phyloP scores from a whole-genome alignment of 148 eudicot genomes.

The Euryodendron excelsum region DNA sequence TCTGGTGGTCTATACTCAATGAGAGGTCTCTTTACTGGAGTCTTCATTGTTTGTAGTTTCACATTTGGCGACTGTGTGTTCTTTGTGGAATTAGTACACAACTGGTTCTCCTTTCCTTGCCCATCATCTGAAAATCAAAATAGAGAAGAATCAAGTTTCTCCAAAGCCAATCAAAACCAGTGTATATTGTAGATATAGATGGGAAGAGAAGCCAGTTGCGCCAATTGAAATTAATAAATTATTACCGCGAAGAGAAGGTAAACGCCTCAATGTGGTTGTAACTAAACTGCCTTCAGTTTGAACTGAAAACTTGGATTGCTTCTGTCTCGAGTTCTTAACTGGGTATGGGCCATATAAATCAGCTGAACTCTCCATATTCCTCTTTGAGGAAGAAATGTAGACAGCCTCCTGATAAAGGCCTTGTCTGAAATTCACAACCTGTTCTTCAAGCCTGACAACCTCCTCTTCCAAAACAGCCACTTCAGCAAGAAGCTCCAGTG shows the following conservation, averaged over 20 bases:
- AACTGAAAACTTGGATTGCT: slow-evolving; percentile 27
- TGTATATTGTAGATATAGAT: slow-evolving; percentile 19
- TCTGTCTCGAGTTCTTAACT: slow-evolving; percentile 27
- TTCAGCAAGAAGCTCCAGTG: slow-evolving; percentile 77
- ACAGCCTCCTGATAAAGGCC: slow-evolving; percentile 1
- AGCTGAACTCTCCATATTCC: slow-evolving; percentile 4
- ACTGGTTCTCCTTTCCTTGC: slow-evolving; percentile 44
- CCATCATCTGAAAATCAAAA: slow-evolving; percentile 30
- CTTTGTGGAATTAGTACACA: slow-evolving; percentile 24
- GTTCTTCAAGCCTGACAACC: slow-evolving; percentile 77
- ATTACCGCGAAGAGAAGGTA: slow-evolving; percentile 29
- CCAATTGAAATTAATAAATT: not conserved
- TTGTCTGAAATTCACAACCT: slow-evolving; percentile 51
- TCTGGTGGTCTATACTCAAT: slow-evolving; percentile 35
- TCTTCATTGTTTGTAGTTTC: slow-evolving; percentile 32
- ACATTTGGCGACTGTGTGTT: slow-evolving; percentile 33
- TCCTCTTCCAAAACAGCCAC: slow-evolving; percentile 91
- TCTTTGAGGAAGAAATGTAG: not conserved
- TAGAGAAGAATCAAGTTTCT: not conserved
- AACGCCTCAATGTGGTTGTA: slow-evolving; percentile 13
- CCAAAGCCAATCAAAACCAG: not conserved
- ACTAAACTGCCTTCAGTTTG: slow-evolving; percentile 14
- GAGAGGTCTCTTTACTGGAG: slow-evolving; percentile 38
- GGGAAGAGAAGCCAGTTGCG: slow-evolving; percentile 13
- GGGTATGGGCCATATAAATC: slow-evolving; percentile 32